Base-by-base conservation (phyloP, 2,329 filamentous ascomycete genomes). In the Parastagonospora avenae region DNA sequence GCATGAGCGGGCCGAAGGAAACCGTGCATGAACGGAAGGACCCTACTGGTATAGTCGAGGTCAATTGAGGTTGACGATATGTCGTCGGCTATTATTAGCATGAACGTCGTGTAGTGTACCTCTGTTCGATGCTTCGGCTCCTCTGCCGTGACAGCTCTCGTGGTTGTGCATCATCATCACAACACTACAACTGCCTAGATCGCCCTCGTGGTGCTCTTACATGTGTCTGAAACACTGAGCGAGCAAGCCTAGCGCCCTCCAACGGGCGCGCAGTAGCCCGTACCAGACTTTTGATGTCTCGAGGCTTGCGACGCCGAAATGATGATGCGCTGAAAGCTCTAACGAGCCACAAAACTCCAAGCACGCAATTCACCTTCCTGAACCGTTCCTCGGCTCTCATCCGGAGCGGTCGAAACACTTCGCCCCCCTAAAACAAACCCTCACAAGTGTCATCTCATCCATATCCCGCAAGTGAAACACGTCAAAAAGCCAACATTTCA, bases 1-100 rank as follows among this genome's bases (percentile, higher is more conserved):
- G 61, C 61, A 57, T 47, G 48, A 46, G 46, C 57, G 60, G 57
- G 55, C 61, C 61, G 61, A 60, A 53, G 46, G 32, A 39, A 50
- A 42, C 55, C 55, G 57, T 49, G 19, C 37, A 11, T 19, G 42
- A 45, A 29, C 19, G 42, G 42, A 36, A 8, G 11, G 36, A 29
- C 32, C 31, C 16, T 9, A 28, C 37, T 10, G 14, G 8, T 8
- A 37, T 16, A 19, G 14, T 16, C 6, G 19, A 37, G n/a, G 15
- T 16, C 35, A 32, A 19, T 16, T n/a, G 14, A 16, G 12, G 6
- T 16, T 37, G 4, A 9, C 35, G 14, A 16, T 16, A 16, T 16
- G 19, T 24, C 19, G 19, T 5, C 35, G 14, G 14, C 35, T 37
- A 16, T 37, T 37, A 14, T n/a, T 37, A 8, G 35, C 35, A 9